These are phyloP conservation scores for Nevesoporus exiguus DNA, from an alignment of 768 basidiomycete species.

Conservation along the genomic window DNA sequence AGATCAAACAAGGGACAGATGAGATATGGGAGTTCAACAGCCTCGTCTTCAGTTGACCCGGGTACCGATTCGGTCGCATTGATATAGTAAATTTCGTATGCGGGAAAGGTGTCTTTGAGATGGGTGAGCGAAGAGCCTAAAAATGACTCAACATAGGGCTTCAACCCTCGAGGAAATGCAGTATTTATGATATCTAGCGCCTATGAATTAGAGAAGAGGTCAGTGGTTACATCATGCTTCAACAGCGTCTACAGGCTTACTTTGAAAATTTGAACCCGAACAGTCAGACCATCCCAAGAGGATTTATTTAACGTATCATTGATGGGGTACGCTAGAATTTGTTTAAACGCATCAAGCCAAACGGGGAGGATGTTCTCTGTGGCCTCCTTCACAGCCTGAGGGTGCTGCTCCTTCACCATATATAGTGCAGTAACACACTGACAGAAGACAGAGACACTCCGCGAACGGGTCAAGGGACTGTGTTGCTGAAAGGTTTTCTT, in stretches of 20 bases:
- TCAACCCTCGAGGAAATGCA: constrained; percentile 75
- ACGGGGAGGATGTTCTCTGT: constrained; percentile 75
- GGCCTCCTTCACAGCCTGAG: constrained; percentile 81
- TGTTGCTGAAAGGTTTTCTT: constrained; percentile 46
- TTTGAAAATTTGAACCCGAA: constrained; percentile 83
- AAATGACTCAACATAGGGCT: constrained; percentile 59
- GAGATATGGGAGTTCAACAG: constrained; percentile 72
- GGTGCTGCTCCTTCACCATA: constrained; percentile 94
- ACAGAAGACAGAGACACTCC: constrained; percentile 83
- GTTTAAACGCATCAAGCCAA: constrained; percentile 91
- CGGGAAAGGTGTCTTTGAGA: constrained; percentile 54
- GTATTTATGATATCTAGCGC: constrained; percentile 76
- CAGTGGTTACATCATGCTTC: background rate
- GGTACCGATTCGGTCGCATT: constrained; percentile 53
- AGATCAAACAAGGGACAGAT: constrained; percentile 82
- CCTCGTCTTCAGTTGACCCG: constrained; percentile 69
- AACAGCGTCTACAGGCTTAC: constrained; percentile 37
- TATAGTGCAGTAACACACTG: constrained; percentile 88
- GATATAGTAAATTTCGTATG: constrained; percentile 62
- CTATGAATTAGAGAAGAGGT: constrained; percentile 36
- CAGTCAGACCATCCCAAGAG: constrained; percentile 79
- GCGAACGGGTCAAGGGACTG: constrained; percentile 76
- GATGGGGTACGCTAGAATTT: constrained; percentile 61
- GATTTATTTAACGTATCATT: constrained; percentile 54
- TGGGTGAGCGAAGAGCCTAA: constrained; percentile 57